phyloP scores from a whole-genome alignment of 1,139 yeast genomes.

The Debaryomyces udenii region DNA sequence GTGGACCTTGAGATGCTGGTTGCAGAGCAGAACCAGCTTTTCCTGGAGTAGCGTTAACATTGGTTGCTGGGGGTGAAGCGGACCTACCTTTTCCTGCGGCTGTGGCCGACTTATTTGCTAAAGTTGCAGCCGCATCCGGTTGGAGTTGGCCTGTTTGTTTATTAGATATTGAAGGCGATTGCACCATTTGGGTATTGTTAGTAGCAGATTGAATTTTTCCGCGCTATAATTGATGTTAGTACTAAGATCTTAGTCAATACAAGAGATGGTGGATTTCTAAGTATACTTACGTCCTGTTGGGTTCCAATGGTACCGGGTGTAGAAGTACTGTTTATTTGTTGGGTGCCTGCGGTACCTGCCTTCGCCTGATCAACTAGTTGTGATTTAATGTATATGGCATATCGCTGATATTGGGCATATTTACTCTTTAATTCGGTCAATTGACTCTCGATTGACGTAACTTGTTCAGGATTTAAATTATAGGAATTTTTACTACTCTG shows the following conservation, averaged over 20 bases:
- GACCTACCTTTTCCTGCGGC: conserved; percentile 11
- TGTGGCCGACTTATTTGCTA: conserved; percentile 7
- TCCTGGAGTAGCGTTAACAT: conserved; percentile 12
- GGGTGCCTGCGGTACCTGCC: conserved; percentile 12
- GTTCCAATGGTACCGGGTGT: conserved; percentile 9
- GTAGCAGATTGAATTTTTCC: not conserved
- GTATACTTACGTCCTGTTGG: conserved; percentile 7
- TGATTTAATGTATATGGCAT: conserved; percentile 42
- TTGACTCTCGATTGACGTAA: conserved; percentile 38
- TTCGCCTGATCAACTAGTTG: conserved; percentile 42
- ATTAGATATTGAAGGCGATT: conserved; percentile 7
- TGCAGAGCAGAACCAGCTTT: conserved; percentile 12
- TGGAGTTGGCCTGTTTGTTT: conserved; percentile 8
- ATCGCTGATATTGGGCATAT: conserved; percentile 40
- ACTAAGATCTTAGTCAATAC: too few species aligned
- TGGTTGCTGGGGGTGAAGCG: conserved; percentile 14
- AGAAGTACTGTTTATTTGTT: conserved; percentile 6
- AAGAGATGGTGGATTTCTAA: too few species aligned
- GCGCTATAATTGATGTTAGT: too few species aligned
- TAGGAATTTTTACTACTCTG: conserved; percentile 30
- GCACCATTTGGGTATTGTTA: not conserved
- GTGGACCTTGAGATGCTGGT: conserved; percentile 15
- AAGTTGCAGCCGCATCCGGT: conserved; percentile 8
- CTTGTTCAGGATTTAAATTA: conserved; percentile 32
- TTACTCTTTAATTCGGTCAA: conserved; percentile 38